Base-by-base conservation (phyloP, 73 alveolate genomes). In the Symbiodinium pilosum region DNA sequence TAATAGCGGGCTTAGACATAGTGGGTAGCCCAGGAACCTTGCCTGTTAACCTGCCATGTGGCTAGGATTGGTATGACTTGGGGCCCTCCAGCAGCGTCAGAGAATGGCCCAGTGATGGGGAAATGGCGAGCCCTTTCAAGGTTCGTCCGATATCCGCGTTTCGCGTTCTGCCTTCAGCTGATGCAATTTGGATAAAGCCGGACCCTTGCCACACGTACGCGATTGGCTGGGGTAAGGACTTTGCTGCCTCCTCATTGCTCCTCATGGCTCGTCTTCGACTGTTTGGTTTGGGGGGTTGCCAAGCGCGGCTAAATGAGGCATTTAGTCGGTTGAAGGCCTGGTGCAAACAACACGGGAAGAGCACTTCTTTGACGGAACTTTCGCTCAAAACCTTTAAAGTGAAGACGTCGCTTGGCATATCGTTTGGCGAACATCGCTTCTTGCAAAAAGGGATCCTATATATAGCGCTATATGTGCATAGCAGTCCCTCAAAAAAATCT, bases 191-290 rank as follows among this genome's bases (percentile, higher is more conserved):
- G 14, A 51, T 88, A 12, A 26, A 56, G 32, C n/a, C 43, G 0
- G 95, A 88, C 54, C 36, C 71, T 9, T 86, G 87, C 24, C 95
- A 88, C 40, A 88, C 95, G 0, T 88, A 68, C 28, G 95, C 95
- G 8, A 88, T 88, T 41, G 95, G 95, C 0, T 59, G 38, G 36
- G 95, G 95, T 6, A 88, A 88, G 73, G 95, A 88, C n/a, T 47
- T 26, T 24, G 71, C 42, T 26, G 95, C 95, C 3, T 39, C 73
- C 51, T 12, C 24, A 42, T 32, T 88, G 6, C 24, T 88, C 0
- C 64, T 88, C 36, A 24, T 88, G 42, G 73, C 86, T 38, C 93
- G 47, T 51, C 43, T 85, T 73, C 81, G 93, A 30, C 16, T 44
- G 83, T 85, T 42, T 42, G 93, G 93, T 32, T 0, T 21, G 9